Evolutionary conservation across 1,284 basidiomycete species (phyloP).

Genomic region (Xanthoconium separans): DNA sequence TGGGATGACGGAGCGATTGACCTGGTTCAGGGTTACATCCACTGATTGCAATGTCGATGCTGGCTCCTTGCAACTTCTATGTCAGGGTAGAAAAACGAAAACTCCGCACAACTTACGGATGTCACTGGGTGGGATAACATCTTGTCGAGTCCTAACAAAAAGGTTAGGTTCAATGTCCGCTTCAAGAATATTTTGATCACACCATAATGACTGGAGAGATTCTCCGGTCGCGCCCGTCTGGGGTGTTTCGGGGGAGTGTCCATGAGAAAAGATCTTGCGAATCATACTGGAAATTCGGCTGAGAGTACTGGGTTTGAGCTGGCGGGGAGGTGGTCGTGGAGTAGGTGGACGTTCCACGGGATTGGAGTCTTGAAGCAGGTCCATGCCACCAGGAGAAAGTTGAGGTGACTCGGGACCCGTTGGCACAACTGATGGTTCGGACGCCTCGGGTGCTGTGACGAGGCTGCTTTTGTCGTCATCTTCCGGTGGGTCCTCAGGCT

Average conservation of each 20-base stretch:
- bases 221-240: not conserved
- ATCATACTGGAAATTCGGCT: not conserved
- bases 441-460: not conserved
- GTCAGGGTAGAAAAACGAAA: not conserved
- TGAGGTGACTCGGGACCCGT: no score
- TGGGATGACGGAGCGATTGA: conserved; percentile 59
- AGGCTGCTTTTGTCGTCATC: not conserved
- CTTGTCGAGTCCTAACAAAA: no score
- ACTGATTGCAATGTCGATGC: conserved; percentile 74
- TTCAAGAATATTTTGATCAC: not conserved
- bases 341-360: not conserved
- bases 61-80: conserved; percentile 46
- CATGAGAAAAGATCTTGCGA: not conserved
- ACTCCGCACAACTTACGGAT: conserved; percentile 46
- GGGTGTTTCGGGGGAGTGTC: not conserved
- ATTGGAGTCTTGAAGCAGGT: not conserved
- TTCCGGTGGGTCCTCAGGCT: not conserved
- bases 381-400: not conserved
- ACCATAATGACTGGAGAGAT: no score
- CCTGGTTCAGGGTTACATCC: conserved; percentile 73
- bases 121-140: conserved; percentile 56
- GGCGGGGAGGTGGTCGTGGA: not conserved
- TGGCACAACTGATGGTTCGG: not conserved
- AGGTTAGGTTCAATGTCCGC: no score
- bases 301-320: not conserved